A percentile compares a stretch with the other conserved stretches of the same genome.
These are phyloP conservation scores for Jamesozyma jinghongensis DNA, from an alignment of 805 yeast species.

Conservation along the genomic window DNA sequence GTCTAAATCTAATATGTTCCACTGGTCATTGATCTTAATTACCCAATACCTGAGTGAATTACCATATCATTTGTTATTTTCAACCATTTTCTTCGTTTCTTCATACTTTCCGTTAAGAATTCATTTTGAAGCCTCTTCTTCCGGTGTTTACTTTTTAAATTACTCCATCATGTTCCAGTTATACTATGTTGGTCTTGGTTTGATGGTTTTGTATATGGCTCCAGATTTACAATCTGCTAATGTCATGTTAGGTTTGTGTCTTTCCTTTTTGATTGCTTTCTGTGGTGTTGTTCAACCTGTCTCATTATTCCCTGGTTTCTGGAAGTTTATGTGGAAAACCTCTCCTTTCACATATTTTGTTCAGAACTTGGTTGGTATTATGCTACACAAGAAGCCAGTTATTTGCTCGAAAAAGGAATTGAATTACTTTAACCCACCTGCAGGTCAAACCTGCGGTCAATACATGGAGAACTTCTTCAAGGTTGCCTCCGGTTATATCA, in stretches of 20 bases:
- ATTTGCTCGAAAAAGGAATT: conserved; percentile 31
- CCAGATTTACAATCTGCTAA: conserved; percentile 26
- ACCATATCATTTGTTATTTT: conserved; percentile 27
- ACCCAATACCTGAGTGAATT: conserved; percentile 31
- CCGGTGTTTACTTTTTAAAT: conserved; percentile 45
- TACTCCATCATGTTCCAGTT: conserved; percentile 37
- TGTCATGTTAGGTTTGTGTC: conserved; percentile 15
- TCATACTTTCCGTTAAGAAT: conserved; percentile 36
- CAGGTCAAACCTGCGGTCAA: conserved; percentile 18
- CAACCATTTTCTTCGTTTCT: conserved; percentile 29
- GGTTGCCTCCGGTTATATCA: conserved; percentile 18
- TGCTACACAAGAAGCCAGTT: conserved; percentile 39
- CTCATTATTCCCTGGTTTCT: conserved; percentile 33
- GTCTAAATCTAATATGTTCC: conserved; percentile 34
- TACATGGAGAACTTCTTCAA: conserved; percentile 16
- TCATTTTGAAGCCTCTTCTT: conserved; percentile 26
- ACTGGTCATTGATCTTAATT: conserved; percentile 32
- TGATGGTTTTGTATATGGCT: conserved; percentile 25
- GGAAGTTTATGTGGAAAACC: conserved; percentile 35
- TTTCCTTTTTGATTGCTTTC: conserved; percentile 30
- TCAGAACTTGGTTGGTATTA: conserved; percentile 40
- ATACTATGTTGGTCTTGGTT: conserved; percentile 34
- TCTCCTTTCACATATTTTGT: conserved; percentile 38
- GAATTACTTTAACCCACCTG: conserved; percentile 15
- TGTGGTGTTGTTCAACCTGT: conserved; percentile 34